phyloP scores from a whole-genome alignment of 805 yeast genomes.

The Candida chauliodis region DNA sequence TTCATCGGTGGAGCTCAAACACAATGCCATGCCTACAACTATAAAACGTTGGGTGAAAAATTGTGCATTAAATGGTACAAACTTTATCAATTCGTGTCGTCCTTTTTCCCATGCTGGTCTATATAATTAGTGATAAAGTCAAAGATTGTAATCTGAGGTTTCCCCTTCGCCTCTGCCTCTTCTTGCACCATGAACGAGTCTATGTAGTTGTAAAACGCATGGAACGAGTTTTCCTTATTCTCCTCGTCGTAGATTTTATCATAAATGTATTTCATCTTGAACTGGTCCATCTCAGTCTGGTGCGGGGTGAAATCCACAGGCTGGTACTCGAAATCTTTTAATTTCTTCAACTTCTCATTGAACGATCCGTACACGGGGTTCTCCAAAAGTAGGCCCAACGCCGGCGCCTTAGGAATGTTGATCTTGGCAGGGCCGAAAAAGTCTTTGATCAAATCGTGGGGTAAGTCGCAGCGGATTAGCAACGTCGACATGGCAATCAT shows the following conservation, averaged over 20 bases:
- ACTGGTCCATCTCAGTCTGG: conserved; percentile 70
- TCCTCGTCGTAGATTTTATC: conserved; percentile 92
- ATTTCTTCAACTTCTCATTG: conserved; percentile 63
- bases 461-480: conserved; percentile 82
- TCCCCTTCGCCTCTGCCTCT: conserved; percentile 29
- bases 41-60: too few relatives aligned
- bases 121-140: conserved; percentile 44
- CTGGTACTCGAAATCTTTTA: conserved; percentile 57
- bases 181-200: conserved; percentile 59
- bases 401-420: conserved; percentile 97
- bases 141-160: conserved; percentile 39
- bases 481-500: conserved; percentile 95
- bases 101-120: conserved; percentile 11
- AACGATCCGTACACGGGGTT: conserved; percentile 88
- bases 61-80: too few relatives aligned
- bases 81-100: too few relatives aligned
- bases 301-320: conserved; percentile 65
- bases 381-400: conserved; percentile 85
- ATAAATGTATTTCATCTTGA: conserved; percentile 84
- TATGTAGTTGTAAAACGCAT: conserved; percentile 87
- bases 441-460: conserved; percentile 67
- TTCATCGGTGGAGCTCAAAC: too few relatives aligned
- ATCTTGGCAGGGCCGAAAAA: conserved; percentile 73
- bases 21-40: too few relatives aligned
- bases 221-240: conserved; percentile 78